Conservation (phyloP, 176 grass and related monocot species). For the Alloteropsis semialata region DNA sequence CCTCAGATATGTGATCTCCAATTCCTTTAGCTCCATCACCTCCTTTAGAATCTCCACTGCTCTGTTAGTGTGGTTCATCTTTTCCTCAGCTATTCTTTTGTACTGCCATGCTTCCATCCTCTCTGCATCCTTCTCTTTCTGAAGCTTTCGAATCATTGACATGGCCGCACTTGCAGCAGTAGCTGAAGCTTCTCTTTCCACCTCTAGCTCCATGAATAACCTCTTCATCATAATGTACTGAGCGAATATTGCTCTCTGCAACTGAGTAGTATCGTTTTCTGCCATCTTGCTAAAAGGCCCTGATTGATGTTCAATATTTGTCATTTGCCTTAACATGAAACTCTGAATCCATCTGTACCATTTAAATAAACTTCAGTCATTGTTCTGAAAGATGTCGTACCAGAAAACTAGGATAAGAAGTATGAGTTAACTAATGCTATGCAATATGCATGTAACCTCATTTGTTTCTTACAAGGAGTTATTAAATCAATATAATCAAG, state of each 20-base stretch:
- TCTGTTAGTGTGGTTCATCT: constrained; percentile 63
- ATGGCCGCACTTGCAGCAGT: constrained; percentile 68
- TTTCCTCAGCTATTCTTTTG: constrained; percentile 86
- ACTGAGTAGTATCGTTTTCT: constrained; percentile 52
- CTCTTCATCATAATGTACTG: constrained; percentile 93
- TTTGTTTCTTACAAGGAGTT: neutral
- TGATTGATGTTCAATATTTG: constrained; percentile 22
- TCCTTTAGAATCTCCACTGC: constrained; percentile 60
- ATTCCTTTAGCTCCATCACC: constrained; percentile 73
- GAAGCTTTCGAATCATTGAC: constrained; percentile 73
- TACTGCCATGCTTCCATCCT: constrained; percentile 97
- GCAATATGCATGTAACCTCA: neutral
- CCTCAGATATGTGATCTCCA: constrained; percentile 72
- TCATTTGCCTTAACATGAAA: constrained; percentile 12
- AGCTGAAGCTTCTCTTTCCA: constrained; percentile 89
- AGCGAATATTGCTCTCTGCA: constrained; percentile 66
- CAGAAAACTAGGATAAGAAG: neutral
- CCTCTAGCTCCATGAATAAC: constrained; percentile 76
- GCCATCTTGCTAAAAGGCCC: constrained; percentile 38
- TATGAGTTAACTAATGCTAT: neutral
- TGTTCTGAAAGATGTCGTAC: constrained; percentile 1
- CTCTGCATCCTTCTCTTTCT: constrained; percentile 84
- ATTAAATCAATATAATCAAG: neutral
- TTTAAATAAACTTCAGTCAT: neutral
- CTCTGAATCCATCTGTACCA: constrained; percentile 17